These are phyloP conservation scores for Corynespora cassiicola DNA, from an alignment of 2,329 filamentous ascomycete species.

Conservation along the genomic window DNA sequence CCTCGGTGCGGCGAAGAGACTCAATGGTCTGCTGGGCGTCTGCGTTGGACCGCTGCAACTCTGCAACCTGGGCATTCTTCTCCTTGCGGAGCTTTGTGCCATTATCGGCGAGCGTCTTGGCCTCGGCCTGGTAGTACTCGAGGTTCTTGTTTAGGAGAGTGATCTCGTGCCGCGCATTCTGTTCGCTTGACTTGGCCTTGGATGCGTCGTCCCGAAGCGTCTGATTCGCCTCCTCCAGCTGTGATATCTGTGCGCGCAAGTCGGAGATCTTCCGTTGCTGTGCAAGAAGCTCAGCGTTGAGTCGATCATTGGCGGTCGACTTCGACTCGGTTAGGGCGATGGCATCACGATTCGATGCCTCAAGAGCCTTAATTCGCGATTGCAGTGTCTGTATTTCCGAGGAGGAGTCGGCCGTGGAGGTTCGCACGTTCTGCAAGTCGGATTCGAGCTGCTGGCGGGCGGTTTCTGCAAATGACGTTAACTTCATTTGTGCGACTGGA, in stretches of 20 bases:
- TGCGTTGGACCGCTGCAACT: constrained; percentile 87
- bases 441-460: constrained; percentile 77
- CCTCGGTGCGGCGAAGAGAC: constrained; percentile 78
- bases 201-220: constrained; percentile 79
- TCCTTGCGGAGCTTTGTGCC: constrained; percentile 92
- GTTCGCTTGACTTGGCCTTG: constrained; percentile 87
- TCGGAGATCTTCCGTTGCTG: constrained; percentile 89
- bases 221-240: constrained; percentile 84
- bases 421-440: constrained; percentile 79
- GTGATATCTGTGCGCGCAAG: constrained; percentile 80
- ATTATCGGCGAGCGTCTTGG: constrained; percentile 88
- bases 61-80: constrained; percentile 86
- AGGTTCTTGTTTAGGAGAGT: constrained; percentile 87
- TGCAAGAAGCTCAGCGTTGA: constrained; percentile 84
- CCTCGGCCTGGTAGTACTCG: constrained; percentile 90
- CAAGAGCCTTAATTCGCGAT: constrained; percentile 83
- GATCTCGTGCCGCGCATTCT: constrained; percentile 87
- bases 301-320: constrained; percentile 81
- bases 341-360: constrained; percentile 91
- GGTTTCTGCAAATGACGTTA: constrained; percentile 73
- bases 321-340: constrained; percentile 89
- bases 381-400: constrained; percentile 79
- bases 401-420: constrained; percentile 74
- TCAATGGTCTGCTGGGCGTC: constrained; percentile 81
- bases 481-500: too few relatives aligned